Base-by-base conservation (phyloP, 768 basidiomycete species). In the Xerocomellus amylosporus region DNA sequence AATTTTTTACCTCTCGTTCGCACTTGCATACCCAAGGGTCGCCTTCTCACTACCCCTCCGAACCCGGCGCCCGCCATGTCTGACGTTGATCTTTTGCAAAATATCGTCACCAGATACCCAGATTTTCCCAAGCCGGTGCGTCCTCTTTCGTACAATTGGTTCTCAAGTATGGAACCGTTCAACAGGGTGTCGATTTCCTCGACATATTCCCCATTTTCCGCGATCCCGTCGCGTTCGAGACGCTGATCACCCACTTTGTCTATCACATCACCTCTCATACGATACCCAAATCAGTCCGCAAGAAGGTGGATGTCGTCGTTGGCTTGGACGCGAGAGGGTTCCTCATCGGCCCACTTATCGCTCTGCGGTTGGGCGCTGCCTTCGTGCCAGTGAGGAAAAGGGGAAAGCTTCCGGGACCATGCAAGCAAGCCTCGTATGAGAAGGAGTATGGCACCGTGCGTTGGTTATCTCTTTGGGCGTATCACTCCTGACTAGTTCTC, bases 271-370 rank as follows among this genome's bases (percentile, higher is more conserved):
- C 86, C 49, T 91, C 90, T 24, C 75, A 84, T 55, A 92, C 88
- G 8, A 77, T 94, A 61, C 79, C 82, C 20, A 74, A 74, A 44
- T 76, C 82, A 14, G 75, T 81, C 4, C 73, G 72, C 47, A 80
- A 80, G 59, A 93, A 87, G 71, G 82, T 95, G 61, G 96, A 99
- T 71, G 89, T 91, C 49, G 80, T 99, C 60, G 93, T 99, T 52
- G 97, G 91, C 31, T 80, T 99, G 41, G 97, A 99, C 71, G 96
- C 96, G 22, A 81, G 97, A 51, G 97, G 97, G 14, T 99, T 99
- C 77, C 80, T 99, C 47, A 73, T 99, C 10, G 97, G 95, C 1
- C 97, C 97, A 1, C 82, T 93, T 60, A 83, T 99, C 63, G 97
- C 97, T 5, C 73, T 92, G 64, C 79, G 96, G 54, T 76, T 99